Conservation (phyloP, 306 rosid species). For the Alnus rubra region DNA sequence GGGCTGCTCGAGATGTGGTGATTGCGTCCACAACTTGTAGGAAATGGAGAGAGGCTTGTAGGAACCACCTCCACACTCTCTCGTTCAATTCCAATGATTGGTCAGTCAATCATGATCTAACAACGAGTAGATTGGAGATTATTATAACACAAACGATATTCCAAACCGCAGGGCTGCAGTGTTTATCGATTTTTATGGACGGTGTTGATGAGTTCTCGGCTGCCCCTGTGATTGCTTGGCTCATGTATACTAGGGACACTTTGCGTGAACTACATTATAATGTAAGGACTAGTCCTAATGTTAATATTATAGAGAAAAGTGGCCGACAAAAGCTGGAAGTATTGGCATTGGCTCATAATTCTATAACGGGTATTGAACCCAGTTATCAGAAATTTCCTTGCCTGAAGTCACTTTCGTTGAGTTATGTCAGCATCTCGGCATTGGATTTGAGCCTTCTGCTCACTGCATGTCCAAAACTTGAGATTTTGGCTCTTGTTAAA, state of each 20-base stretch:
- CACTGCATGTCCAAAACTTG: constrained; percentile 65
- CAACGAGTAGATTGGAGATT: constrained; percentile 62
- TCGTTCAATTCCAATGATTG: constrained; percentile 76
- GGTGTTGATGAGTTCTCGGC: constrained; percentile 73
- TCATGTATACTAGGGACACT: constrained; percentile 72
- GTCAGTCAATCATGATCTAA: constrained; percentile 52
- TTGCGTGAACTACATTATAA: constrained; percentile 53
- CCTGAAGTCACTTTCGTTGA: constrained; percentile 69
- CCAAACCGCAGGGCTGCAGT: constrained; percentile 67
- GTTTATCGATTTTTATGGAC: constrained; percentile 71
- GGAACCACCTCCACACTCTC: constrained; percentile 63
- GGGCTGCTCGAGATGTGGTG: constrained; percentile 72
- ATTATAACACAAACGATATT: constrained; percentile 82
- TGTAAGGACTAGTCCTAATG: constrained; percentile 59
- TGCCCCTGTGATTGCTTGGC: constrained; percentile 79
- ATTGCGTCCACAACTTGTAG: constrained; percentile 79
- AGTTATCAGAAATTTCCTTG: constrained; percentile 69
- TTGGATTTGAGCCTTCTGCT: constrained; percentile 75
- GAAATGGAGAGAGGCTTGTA: constrained; percentile 71
- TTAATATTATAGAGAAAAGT: constrained; percentile 69
- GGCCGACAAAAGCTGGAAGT: constrained; percentile 71
- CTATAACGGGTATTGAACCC: constrained; percentile 69
- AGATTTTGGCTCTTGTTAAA: constrained; percentile 55
- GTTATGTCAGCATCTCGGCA: constrained; percentile 60
- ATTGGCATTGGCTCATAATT: constrained; percentile 57